Evolutionary conservation across 148 eudicot genomes (phyloP).

Genomic region (Bassia scoparia): DNA sequence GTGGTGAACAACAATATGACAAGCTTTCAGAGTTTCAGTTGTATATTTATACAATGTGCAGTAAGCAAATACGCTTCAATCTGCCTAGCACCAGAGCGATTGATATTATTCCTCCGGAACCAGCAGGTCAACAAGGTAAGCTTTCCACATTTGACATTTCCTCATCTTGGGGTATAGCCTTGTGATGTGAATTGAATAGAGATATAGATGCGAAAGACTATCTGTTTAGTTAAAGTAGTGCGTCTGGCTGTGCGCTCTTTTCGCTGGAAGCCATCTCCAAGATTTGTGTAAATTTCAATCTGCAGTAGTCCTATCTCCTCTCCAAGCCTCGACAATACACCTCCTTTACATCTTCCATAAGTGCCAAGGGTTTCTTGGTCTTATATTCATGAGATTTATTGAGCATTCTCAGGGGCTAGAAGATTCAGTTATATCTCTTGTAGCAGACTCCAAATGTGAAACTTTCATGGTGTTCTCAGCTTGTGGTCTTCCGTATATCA

Average conservation of each 20-base stretch:
- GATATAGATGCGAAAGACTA: constrained; percentile 96
- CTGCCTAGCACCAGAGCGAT: constrained; percentile 98
- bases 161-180: constrained; percentile 95
- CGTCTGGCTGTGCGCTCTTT: constrained; percentile 97
- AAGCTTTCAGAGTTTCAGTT: not conserved
- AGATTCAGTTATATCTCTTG: constrained; percentile 93
- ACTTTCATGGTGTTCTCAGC: constrained; percentile 99
- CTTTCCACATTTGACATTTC: constrained; percentile 98
- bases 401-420: constrained; percentile 80
- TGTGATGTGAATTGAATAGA: constrained; percentile 95
- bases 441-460: constrained; percentile 76
- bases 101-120: constrained; percentile 96
- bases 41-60: not conserved
- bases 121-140: constrained; percentile 98
- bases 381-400: constrained; percentile 73
- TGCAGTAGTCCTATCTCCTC: constrained; percentile 90
- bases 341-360: constrained; percentile 98
- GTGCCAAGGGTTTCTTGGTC: constrained; percentile 91
- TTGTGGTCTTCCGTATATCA: constrained; percentile 76
- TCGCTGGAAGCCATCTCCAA: constrained; percentile 94
- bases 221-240: constrained; percentile 96
- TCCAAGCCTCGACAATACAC: constrained; percentile 97
- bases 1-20: not conserved
- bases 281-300: constrained; percentile 93
- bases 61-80: constrained; percentile 11